Evolutionary conservation across 2,329 filamentous ascomycete species (phyloP), one percentile per base, ranked within the genome.

Genomic region (Teratosphaeria viscida): DNA sequence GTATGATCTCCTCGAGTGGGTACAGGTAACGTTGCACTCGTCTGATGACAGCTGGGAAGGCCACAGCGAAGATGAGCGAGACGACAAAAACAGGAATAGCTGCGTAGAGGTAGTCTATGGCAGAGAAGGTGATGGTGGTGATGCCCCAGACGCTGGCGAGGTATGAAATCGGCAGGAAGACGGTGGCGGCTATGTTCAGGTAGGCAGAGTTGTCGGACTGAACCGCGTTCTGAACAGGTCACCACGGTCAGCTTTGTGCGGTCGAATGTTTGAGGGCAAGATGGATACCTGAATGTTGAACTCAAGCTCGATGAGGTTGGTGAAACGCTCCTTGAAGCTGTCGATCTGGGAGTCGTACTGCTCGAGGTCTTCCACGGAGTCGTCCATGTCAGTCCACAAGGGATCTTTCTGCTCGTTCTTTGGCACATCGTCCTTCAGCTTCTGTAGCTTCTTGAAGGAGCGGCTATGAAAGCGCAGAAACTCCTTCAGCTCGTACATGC

Each of bases 261-360:
- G 43, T 19, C 2, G 8, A 19, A 19, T 23, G 43, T 49, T 10
- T 23, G 6, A 16, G 5, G 8, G 43, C 43, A 49, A 49, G 4
- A 19, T 23, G n/a, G n/a, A 19, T 49, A 49, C 43, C 43, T 49
- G 43, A 10, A 49, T 49, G n/a, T 73, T 74, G 68, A 74, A 73
- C 54, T 74, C 72, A n/a, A 74, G 69, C 54, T 73, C 71, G 56
- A 74, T 71, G 14, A 74, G 63, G 57, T 74, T 74, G 67, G 70
- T 72, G 64, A 73, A 73, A 39, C 71, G 70, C 59, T 74, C 72
- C 60, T 72, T 73, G 14, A 73, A 61, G 3, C 66, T 65, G 49
- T 72, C 70, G 32, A 74, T 63, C 2, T 69, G 68, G 39, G 65
- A 65, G 49, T 72, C 69, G 58, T 68, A 72, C 34, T 74, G 72